Evolutionary conservation across 192 early-diverging fungal genomes (phyloP).

Genomic region (Coemansia sp.): DNA sequence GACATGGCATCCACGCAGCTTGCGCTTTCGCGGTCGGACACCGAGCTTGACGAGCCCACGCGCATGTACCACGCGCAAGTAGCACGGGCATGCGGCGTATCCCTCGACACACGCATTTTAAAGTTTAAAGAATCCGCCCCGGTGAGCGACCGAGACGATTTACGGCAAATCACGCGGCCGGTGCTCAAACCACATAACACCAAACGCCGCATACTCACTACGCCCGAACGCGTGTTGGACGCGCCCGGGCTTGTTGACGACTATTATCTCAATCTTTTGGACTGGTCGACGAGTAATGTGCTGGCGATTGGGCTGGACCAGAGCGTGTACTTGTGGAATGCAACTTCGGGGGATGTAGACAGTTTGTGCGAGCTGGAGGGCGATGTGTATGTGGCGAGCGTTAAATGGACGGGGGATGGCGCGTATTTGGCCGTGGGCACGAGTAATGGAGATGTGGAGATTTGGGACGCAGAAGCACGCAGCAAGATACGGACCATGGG

Average conservation of each 20-base stretch:
- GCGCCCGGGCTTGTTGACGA: constrained; percentile 88
- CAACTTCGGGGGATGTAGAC: constrained; percentile 64
- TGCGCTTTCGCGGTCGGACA: constrained; percentile 56
- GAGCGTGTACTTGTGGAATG: constrained; percentile 91
- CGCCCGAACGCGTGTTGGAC: constrained; percentile 84
- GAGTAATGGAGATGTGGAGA: constrained; percentile 77
- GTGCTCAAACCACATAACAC: constrained; percentile 25
- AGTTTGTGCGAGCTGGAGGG: constrained; percentile 50
- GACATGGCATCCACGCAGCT: constrained; percentile 70
- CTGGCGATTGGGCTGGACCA: constrained; percentile 85
- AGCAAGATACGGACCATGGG: constrained; percentile 79
- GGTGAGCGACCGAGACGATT: constrained; percentile 53
- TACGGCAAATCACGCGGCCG: constrained; percentile 54
- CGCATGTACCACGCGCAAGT: constrained; percentile 75
- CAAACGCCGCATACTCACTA: constrained; percentile 73
- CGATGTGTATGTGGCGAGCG: constrained; percentile 63
- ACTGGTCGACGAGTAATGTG: constrained; percentile 82
- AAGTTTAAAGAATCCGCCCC: constrained; percentile 80
- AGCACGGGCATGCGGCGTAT: constrained; percentile 77
- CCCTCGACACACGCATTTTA: constrained; percentile 78
- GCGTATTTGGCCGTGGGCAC: constrained; percentile 69
- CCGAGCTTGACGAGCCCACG: constrained; percentile 51
- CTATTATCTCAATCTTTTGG: constrained; percentile 93
- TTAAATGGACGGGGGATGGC: constrained; percentile 76
- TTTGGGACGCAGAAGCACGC: constrained; percentile 84